phyloP scores from a whole-genome alignment of 768 basidiomycete genomes.

The Trametes coccinea region DNA sequence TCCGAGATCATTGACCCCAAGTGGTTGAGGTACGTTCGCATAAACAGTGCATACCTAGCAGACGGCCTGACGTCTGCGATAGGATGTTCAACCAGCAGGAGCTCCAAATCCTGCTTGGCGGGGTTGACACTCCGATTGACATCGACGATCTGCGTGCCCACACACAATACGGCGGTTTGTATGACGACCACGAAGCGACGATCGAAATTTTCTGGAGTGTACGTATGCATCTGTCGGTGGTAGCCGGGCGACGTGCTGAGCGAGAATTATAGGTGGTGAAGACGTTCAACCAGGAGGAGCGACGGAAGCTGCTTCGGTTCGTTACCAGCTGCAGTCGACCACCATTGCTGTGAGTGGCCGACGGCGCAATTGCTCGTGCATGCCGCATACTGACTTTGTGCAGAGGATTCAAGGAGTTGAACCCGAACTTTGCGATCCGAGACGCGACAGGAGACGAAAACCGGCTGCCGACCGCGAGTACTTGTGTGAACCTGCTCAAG shows the following conservation, averaged over 20 bases:
- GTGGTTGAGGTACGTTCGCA: slow-evolving; percentile 67
- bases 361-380: neutral
- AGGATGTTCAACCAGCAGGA: slow-evolving; percentile 99
- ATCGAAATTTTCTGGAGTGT: slow-evolving; percentile 86
- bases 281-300: slow-evolving; percentile 77
- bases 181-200: slow-evolving; percentile 67
- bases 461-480: slow-evolving; percentile 75
- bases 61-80: neutral
- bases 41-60: neutral
- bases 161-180: slow-evolving; percentile 82
- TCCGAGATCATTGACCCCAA: slow-evolving; percentile 90
- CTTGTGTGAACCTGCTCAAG: slow-evolving; percentile 94
- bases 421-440: slow-evolving; percentile 87
- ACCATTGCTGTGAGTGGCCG: slow-evolving; percentile 67
- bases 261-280: slow-evolving; percentile 60
- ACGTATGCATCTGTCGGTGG: slow-evolving; percentile 21
- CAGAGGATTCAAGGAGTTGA: slow-evolving; percentile 84
- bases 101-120: slow-evolving; percentile 87
- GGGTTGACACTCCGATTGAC: slow-evolving; percentile 83
- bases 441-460: slow-evolving; percentile 73
- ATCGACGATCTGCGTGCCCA: slow-evolving; percentile 76
- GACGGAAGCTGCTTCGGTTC: slow-evolving; percentile 77
- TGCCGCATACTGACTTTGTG: neutral
- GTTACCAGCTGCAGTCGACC: slow-evolving; percentile 92
- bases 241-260: neutral